Evolutionary conservation across 768 basidiomycete genomes (phyloP), one percentile per base, ranked within the genome.

Genomic region (Lactarius quietus): DNA sequence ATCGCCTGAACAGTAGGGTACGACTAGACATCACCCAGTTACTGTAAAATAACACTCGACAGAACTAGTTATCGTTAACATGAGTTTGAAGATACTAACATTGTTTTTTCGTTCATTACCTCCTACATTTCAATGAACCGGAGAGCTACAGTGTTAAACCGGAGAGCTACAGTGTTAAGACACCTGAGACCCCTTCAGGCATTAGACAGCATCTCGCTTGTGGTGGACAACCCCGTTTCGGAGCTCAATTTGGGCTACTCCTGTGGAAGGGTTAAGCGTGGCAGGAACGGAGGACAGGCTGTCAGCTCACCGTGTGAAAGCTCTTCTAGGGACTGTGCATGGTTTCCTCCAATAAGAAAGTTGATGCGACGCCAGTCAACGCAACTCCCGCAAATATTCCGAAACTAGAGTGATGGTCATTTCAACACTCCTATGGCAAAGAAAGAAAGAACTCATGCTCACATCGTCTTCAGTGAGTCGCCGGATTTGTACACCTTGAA

Each of bases 361-460:
- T 81, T 26, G 81, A 79, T 62, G 73, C 68, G 58, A 79, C 68
- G 51, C 80, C 80, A 0, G 79, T 78, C 17, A 80, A 58, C 74
- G 78, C 80, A 74, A 80, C 78, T 54, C 78, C 71, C n/a, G 77
- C 79, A 65, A 80, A 80, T 68, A 82, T 74, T 70, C 81, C 75
- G 14, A 81, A 69, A 64, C 79, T 76, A 26, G 38, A 52, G 35
- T 6, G 28, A 35, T 2, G 8, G 20, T 14, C 23, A 23, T 45
- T 20, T 31, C 48, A 17, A 18, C 26, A 36, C 18, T 17, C 28
- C 20, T 9, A 64, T 55, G 20, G 20, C 3, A 12, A 31, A 12
- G 12, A 31, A 35, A 52, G 17, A 23, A 35, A 65, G 41, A n/a
- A 38, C 53, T 65, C 61, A 69, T 35, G 66, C 76, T 59, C 45